These are phyloP conservation scores for Russula sp. DNA, from an alignment of 768 basidiomycete genomes.

Conservation along the genomic window DNA sequence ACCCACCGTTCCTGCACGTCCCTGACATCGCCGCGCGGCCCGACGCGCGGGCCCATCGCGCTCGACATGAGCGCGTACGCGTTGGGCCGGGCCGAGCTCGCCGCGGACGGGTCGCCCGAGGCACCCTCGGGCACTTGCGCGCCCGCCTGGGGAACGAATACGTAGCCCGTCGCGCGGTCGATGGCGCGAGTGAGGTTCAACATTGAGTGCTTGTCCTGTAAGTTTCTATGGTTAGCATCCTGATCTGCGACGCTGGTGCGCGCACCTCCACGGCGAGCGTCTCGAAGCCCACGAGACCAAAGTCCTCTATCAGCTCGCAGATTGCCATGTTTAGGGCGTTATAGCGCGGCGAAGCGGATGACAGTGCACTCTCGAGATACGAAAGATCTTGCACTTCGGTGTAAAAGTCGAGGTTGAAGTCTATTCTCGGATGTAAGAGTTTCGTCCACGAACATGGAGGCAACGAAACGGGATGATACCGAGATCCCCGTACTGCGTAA, in stretches of 20 bases:
- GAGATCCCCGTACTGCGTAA: conserved; percentile 84
- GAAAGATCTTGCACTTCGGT: conserved; percentile 96
- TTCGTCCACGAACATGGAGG: background rate
- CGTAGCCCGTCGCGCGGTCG: conserved; percentile 89
- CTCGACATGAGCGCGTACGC: conserved; percentile 60
- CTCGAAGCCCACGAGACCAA: conserved; percentile 88
- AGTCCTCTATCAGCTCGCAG: conserved; percentile 92
- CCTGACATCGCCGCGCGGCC: conserved; percentile 47
- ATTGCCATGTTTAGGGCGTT: conserved; percentile 81
- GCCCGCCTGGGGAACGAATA: conserved; percentile 62
- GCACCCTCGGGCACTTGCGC: conserved; percentile 32
- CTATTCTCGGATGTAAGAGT: conserved; percentile 35
- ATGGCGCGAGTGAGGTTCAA: conserved; percentile 75
- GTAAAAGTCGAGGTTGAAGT: conserved; percentile 96
- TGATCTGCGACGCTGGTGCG: background rate
- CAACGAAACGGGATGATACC: conserved; percentile 40
- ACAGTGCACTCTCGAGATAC: conserved; percentile 73
- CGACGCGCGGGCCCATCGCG: conserved; percentile 50
- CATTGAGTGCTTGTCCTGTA: conserved; percentile 92
- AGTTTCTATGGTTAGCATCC: background rate
- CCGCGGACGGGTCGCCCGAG: conserved; percentile 30
- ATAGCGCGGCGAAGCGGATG: conserved; percentile 60
- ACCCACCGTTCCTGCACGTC: conserved; percentile 94
- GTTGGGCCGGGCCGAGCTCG: conserved; percentile 52
- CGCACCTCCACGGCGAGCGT: conserved; percentile 91